Conservation (phyloP, 306 rosid species). For the Pyrus communis region DNA sequence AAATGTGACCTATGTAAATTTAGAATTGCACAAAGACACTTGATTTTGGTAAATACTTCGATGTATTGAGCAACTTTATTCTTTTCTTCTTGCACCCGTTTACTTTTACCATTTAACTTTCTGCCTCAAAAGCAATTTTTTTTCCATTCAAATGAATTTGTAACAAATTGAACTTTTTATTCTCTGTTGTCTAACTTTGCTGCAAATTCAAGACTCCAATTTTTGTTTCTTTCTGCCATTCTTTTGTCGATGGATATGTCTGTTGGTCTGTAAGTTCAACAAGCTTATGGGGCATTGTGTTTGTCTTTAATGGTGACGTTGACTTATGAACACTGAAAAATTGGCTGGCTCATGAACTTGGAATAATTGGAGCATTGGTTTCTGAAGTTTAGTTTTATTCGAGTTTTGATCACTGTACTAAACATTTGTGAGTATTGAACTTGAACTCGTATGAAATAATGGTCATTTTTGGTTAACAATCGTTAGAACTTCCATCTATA, state of each 20-base stretch:
- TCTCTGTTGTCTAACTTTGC: neutral
- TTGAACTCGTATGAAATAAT: too few relatives aligned
- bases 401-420: too few relatives aligned
- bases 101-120: neutral
- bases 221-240: neutral
- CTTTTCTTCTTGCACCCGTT: neutral
- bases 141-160: neutral
- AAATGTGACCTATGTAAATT: constrained; percentile 1
- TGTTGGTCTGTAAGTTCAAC: neutral
- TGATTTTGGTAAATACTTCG: neutral
- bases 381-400: too few relatives aligned
- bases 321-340: too few relatives aligned
- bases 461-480: too few relatives aligned
- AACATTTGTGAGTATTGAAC: too few relatives aligned
- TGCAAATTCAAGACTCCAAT: neutral
- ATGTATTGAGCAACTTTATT: neutral
- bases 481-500: too few relatives aligned
- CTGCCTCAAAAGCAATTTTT: neutral
- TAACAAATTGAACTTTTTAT: neutral
- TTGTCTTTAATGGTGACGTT: too few relatives aligned
- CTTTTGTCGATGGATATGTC: neutral
- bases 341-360: too few relatives aligned
- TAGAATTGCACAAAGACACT: constrained; percentile 7
- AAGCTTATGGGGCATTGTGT: neutral
- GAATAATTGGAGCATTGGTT: too few relatives aligned